These are phyloP conservation scores for Stagonosporopsis vannaccii DNA, from an alignment of 2,329 filamentous ascomycete species.

Conservation along the genomic window DNA sequence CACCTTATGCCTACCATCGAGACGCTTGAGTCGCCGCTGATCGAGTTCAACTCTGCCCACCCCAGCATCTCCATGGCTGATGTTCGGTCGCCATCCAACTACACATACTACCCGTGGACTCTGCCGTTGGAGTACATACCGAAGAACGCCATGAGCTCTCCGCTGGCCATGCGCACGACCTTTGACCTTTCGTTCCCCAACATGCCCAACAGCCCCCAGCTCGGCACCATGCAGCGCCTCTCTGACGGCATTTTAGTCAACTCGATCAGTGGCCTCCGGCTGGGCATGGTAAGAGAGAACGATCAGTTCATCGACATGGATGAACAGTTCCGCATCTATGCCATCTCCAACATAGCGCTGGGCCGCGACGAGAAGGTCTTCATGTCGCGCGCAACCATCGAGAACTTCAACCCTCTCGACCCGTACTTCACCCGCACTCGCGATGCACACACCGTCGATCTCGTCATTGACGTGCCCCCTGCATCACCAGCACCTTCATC, in stretches of 20 bases:
- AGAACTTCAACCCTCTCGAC: conserved; percentile 76
- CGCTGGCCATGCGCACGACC: conserved; percentile 73
- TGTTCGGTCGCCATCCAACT: conserved; percentile 71
- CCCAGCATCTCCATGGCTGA: conserved; percentile 64
- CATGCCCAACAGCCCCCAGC: conserved; percentile 58
- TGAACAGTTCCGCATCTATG: conserved; percentile 73
- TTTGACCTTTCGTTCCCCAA: conserved; percentile 73
- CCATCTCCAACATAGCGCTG: conserved; percentile 80
- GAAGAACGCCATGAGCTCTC: conserved; percentile 76
- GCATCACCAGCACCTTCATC: conserved; percentile 26
- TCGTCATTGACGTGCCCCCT: conserved; percentile 67
- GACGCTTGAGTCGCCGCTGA: conserved; percentile 65
- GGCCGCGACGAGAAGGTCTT: conserved; percentile 89
- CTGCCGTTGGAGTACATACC: conserved; percentile 79
- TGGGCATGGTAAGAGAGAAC: conserved; percentile 73
- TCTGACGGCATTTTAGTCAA: conserved; percentile 67
- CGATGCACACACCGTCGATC: conserved; percentile 74
- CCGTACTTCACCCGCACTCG: conserved; percentile 83
- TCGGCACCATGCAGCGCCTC: conserved; percentile 63
- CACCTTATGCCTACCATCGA: conserved; percentile 71
- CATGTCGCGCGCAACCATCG: conserved; percentile 72
- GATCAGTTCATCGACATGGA: conserved; percentile 48
- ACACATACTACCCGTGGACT: conserved; percentile 93
- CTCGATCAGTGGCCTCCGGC: conserved; percentile 65
- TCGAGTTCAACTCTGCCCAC: conserved; percentile 61